A percentile compares a stretch with the other conserved stretches of the same genome.
phyloP scores from a whole-genome alignment of 2,329 filamentous ascomycete species.

The Neoscytalidium dimidiatum region DNA sequence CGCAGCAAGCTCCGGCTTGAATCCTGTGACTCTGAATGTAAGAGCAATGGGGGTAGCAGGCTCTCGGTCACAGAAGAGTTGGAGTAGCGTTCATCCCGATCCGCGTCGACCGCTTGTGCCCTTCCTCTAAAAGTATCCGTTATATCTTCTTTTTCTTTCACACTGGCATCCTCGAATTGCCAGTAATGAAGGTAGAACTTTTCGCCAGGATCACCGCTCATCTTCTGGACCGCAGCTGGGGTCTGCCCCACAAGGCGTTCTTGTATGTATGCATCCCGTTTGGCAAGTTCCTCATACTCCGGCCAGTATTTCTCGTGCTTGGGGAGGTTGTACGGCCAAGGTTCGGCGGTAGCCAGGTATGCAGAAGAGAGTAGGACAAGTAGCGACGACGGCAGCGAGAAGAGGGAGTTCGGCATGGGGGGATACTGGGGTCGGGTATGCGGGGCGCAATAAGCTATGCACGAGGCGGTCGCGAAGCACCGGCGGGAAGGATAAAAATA shows the following conservation, averaged over 20 bases:
- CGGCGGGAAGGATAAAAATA: slow-evolving; percentile 5
- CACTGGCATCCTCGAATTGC: slow-evolving; percentile 42
- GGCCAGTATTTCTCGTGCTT: slow-evolving; percentile 50
- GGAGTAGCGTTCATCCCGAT: slow-evolving; percentile 21
- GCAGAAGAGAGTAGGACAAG: slow-evolving; percentile 2
- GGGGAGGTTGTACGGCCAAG: slow-evolving; percentile 50
- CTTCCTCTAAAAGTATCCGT: slow-evolving; percentile 23
- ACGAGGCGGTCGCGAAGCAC: not conserved
- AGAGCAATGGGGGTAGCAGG: slow-evolving; percentile 55
- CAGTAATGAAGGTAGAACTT: slow-evolving; percentile 74
- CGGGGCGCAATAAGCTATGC: slow-evolving; percentile 3
- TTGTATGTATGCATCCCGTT: slow-evolving; percentile 43
- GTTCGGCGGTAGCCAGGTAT: slow-evolving; percentile 7
- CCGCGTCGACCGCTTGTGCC: slow-evolving; percentile 42
- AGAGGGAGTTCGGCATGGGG: slow-evolving; percentile 9
- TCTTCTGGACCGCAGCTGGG: slow-evolving; percentile 70
- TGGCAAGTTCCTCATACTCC: slow-evolving; percentile 47
- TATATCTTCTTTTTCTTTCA: slow-evolving; percentile 18
- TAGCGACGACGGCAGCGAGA: slow-evolving; percentile 12
- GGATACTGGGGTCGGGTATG: not conserved
- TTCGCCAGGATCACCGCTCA: slow-evolving; percentile 68
- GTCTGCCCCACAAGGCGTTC: slow-evolving; percentile 41
- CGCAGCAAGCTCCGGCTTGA: slow-evolving; percentile 18
- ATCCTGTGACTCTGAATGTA: slow-evolving; percentile 41
- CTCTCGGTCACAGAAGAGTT: slow-evolving; percentile 39